These are phyloP conservation scores for Calocera viscosa DNA, from an alignment of 768 basidiomycete species.

Conservation along the genomic window DNA sequence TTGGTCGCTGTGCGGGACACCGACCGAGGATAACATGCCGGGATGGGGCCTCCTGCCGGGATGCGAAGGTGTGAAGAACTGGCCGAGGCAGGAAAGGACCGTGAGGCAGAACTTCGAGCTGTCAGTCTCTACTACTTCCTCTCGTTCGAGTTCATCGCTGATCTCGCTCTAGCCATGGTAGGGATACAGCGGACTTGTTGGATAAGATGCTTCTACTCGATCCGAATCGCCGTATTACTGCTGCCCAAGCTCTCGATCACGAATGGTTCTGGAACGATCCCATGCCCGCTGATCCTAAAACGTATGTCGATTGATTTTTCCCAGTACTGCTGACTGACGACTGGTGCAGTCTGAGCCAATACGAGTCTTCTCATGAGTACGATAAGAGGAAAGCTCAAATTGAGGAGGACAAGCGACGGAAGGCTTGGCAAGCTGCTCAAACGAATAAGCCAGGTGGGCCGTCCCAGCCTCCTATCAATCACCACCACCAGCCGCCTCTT, in stretches of 20 bases:
- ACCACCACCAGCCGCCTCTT: neutral
- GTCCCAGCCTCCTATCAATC: neutral
- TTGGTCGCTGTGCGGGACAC: slow-evolving; percentile 78
- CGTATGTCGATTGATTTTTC: slow-evolving; percentile 24
- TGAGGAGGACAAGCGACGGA: slow-evolving; percentile 3
- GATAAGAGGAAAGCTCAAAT: slow-evolving; percentile 33
- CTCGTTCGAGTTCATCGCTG: neutral
- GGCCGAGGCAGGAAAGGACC: slow-evolving; percentile 18
- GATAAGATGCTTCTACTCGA: slow-evolving; percentile 74
- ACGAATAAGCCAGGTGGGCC: neutral
- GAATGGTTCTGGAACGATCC: slow-evolving; percentile 93
- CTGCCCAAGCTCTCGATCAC: slow-evolving; percentile 75
- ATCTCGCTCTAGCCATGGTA: slow-evolving; percentile 40
- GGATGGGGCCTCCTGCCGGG: slow-evolving; percentile 29
- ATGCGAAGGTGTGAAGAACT: slow-evolving; percentile 20
- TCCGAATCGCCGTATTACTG: slow-evolving; percentile 72
- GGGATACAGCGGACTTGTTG: slow-evolving; percentile 65
- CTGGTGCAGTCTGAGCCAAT: slow-evolving; percentile 46
- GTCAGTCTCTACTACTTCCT: neutral
- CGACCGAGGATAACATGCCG: slow-evolving; percentile 32
- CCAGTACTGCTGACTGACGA: slow-evolving; percentile 9
- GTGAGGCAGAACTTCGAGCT: slow-evolving; percentile 10
- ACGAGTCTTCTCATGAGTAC: slow-evolving; percentile 75
- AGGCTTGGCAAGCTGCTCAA: slow-evolving; percentile 1
- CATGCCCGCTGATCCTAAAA: slow-evolving; percentile 36